Evolutionary conservation across 371 early-diverging fungal genomes (phyloP).

Genomic region (Circinella umbellata): DNA sequence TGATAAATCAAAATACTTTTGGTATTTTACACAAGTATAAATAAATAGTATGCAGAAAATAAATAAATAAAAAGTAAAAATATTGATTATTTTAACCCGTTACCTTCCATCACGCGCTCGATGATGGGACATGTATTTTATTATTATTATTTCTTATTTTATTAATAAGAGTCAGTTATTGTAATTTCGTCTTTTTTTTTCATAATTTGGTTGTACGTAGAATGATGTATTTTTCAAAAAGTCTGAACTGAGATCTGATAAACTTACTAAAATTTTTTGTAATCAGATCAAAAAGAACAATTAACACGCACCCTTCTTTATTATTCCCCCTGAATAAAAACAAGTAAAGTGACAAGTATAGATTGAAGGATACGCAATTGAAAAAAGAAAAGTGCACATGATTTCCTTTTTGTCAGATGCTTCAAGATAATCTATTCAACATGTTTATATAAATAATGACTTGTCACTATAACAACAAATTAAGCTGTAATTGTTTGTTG

Average conservation of each 20-base stretch:
- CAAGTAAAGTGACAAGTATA: no score
- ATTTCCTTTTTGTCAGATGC: no score
- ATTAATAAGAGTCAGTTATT: no score
- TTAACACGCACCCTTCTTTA: no score
- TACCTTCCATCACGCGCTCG: conserved; percentile 4
- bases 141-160: not conserved
- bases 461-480: no score
- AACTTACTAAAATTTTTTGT: not conserved
- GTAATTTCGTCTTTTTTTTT: no score
- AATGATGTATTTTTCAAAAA: not conserved
- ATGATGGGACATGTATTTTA: not conserved
- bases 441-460: no score
- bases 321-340: no score
- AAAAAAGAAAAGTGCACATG: no score
- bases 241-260: not conserved
- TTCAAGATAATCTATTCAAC: no score
- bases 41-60: conserved; percentile 1
- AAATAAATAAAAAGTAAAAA: not conserved
- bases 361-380: no score
- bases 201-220: not conserved
- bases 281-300: not conserved
- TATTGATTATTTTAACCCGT: not conserved
- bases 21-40: not conserved
- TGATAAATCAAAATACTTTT: not conserved
- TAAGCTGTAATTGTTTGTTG: no score